A percentile compares a stretch with the other conserved stretches of the same genome.
phyloP scores from a whole-genome alignment of 768 basidiomycete species.

The Podaxis pistillaris region DNA sequence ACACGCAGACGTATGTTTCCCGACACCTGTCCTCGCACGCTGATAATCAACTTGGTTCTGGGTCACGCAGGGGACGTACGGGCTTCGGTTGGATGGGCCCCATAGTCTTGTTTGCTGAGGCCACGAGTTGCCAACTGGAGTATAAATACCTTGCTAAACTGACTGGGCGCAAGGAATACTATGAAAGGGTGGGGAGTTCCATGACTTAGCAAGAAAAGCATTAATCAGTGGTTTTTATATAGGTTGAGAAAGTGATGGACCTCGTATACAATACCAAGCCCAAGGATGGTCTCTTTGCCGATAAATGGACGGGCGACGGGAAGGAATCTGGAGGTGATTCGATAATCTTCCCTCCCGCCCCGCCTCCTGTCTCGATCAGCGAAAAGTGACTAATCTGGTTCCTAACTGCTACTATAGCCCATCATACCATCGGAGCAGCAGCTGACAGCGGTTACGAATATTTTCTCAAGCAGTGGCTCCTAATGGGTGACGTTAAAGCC shows the following conservation, averaged over 20 bases:
- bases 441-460: conserved; percentile 73
- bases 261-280: conserved; percentile 16
- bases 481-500: conserved; percentile 52
- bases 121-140: conserved; percentile 64
- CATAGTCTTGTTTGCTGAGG: conserved; percentile 35
- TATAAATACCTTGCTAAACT: conserved; percentile 72
- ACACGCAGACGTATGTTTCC: conserved; percentile 44
- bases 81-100: background rate
- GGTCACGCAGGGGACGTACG: background rate
- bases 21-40: background rate
- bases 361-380: background rate
- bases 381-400: background rate
- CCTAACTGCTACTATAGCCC: conserved; percentile 24
- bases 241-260: conserved; percentile 22
- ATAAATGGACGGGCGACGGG: conserved; percentile 17
- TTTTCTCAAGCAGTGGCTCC: conserved; percentile 65
- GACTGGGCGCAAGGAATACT: conserved; percentile 58
- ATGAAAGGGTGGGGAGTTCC: conserved; percentile 25
- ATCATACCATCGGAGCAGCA: conserved; percentile 50
- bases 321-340: conserved; percentile 32
- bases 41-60: background rate
- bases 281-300: conserved; percentile 17
- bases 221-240: background rate
- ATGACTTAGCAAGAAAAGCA: conserved; percentile 1
- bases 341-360: background rate